Percentiles rank a stretch among this genome's conserved stretches.
phyloP scores from a whole-genome alignment of 208 protist genomes.

The Leishmania braziliensis region DNA sequence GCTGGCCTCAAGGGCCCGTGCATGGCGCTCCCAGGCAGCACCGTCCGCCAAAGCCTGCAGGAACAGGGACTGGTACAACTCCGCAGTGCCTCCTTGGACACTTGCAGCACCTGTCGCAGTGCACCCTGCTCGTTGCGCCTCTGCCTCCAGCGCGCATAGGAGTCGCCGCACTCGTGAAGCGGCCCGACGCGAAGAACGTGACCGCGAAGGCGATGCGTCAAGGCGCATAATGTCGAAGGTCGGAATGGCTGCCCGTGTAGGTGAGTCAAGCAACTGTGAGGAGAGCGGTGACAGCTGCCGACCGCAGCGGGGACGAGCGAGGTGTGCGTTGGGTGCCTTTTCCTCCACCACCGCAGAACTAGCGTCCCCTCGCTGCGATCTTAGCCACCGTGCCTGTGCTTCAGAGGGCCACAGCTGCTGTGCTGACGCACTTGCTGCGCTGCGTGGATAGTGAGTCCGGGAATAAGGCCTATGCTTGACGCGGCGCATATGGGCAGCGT shows the following conservation, averaged over 20 bases:
- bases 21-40: constrained; percentile 23
- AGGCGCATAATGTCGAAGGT: background rate
- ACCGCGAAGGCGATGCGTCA: background rate
- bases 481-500: background rate
- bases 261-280: background rate
- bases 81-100: background rate
- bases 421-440: background rate
- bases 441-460: background rate
- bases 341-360: background rate
- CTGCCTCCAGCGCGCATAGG: background rate
- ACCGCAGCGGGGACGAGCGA: background rate
- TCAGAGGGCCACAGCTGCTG: background rate
- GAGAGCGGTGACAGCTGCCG: background rate
- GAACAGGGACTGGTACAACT: constrained; percentile 23
- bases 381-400: background rate
- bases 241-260: background rate
- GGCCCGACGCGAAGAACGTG: background rate
- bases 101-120: background rate
- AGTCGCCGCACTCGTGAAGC: constrained; percentile 6
- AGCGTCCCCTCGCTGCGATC: background rate
- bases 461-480: background rate
- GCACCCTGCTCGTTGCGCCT: background rate
- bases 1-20: background rate
- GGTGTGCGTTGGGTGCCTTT: too few relatives aligned
- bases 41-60: constrained; percentile 24